Evolutionary conservation across 805 yeast species (phyloP), one percentile per base, ranked within the genome.

Genomic region (Schwanniomyces occidentalis): DNA sequence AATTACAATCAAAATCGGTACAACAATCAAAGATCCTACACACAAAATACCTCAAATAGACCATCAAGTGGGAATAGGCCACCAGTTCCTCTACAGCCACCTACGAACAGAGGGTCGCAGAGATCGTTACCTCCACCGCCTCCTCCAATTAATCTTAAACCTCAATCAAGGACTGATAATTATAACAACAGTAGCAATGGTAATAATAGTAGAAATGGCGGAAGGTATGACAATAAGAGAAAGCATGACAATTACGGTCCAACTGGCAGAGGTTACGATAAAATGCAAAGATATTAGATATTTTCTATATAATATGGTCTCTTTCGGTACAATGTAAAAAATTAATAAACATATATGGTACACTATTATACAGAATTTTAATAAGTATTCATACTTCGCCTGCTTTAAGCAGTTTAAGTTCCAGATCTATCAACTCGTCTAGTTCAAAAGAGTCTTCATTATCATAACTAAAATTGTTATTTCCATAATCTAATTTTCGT

Each of bases 251-350:
- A 40, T 26, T 45, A 45, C 28, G 38, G 39, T 12, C 31, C 33
- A n/a, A 37, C 28, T 33, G 48, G 49, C n/a, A 42, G 53, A 22
- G 43, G 47, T 4, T 51, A 55, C 34, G 64, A 60, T 27, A 64
- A 64, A 37, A 59, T 54, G 38, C 51, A 46, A 32, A 61, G 56
- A 35, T 52, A 57, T 40, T 59, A 38, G 13, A 30, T 26, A 30
- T 25, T 30, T 26, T 10, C 5, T 25, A 17, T n/a, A n/a, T n/a
- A n/a, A n/a, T n/a, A n/a, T n/a, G n/a, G n/a, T n/a, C n/a, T n/a
- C n/a, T n/a, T n/a, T n/a, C n/a, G n/a, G n/a, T n/a, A n/a, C n/a
- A n/a, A n/a, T n/a, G n/a, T n/a, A n/a, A n/a, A 34, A 18, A 25
- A 9, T 15, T 4, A 34, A 12, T 21, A n/a, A 4, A 20, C 8